Base-by-base conservation (phyloP, 768 basidiomycete species). In the Agaricus subrufescens region DNA sequence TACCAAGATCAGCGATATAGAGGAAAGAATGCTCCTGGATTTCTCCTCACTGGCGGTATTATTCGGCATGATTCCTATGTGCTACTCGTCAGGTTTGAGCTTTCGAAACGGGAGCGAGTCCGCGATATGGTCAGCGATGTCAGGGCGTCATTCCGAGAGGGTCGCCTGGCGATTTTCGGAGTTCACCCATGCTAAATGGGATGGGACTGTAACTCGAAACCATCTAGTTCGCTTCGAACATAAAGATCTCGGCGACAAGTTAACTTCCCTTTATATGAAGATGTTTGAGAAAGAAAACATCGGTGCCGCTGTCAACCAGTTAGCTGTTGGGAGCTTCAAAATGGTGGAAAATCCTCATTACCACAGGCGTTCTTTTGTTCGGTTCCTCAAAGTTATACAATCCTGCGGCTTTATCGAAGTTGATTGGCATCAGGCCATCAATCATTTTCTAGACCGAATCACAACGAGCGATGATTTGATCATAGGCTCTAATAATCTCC, bases 391-490 rank as follows among this genome's bases (percentile, higher is more conserved):
- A 14, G 60, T 74, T 11, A 67, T 82, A 37, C 75, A 73, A 56
- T 43, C 53, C 4, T 23, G 52, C 34, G 65, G 64, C 23, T 66
- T 70, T 39, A 63, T 75, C 0, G 43, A 61, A 2, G 64, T 63
- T 2, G 66, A 76, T 44, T 86, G 85, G 85, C 49, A 27, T 0
- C 54, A 65, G 23, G 66, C 71, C 8, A 74, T 86, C 71, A 59
- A 62, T 7, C 57, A 51, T 39, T 72, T 75, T 54, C 56, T 71
- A 12, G 46, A 58, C 15, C 61, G 71, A 12, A 59, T 72, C 10
- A 49, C 51, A 6, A 26, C 40, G 1, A 68, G 68, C 44, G 60
- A 39, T 39, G 63, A 49, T 0, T 61, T 72, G 8, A 6, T 69
- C 0, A 58, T 68, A 40, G 72, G 70, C 5, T 31, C 50, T 12